Evolutionary conservation across 257 asterid species (phyloP), one percentile per base, ranked within the genome.

Genomic region (Lavandula angustifolia): DNA sequence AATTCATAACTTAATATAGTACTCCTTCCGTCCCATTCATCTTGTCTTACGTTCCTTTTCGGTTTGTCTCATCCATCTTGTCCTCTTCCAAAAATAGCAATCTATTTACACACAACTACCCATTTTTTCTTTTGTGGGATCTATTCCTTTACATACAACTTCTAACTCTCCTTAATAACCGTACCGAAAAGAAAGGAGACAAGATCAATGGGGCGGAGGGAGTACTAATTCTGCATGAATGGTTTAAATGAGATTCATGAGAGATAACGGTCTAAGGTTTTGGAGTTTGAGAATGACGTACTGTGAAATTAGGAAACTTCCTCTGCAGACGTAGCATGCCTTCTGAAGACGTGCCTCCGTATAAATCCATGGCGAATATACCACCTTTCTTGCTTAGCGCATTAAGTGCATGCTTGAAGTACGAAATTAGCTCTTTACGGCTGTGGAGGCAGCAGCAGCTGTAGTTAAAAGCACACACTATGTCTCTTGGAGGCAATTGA

Each of bases 401-500:
- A 71, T 55, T 68, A 34, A 73, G 80, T 5, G 84, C 87, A 60
- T 92, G 85, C 79, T 81, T 87, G 81, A 92, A 92, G 79, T 92
- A 92, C 74, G 68, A 71, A 71, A 92, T 78, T 77, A 89, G 79
- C 71, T 89, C 97, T 69, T 79, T 83, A 61, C 97, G 92, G 46
- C 54, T 83, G 77, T 92, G 97, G 71, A 92, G 88, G 70, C 99
- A 92, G 77, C 99, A 92, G 74, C 99, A 92, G 56, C 97, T 92
- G 77, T 92, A 92, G 84, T 92, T 92, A 70, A 92, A 92, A 47
- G 99, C 99, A 68, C 99, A 92, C 60, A 92, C 95, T 58, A 92
- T 87, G 76, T 94, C 99, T 79, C 97, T 87, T 3, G 70, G 85
- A 7, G 92, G 94, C 64, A 84, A 61, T 37, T 72, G 82, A 64